Base-by-base conservation (phyloP, 2,329 filamentous ascomycete species). In the Fusarium musae region DNA sequence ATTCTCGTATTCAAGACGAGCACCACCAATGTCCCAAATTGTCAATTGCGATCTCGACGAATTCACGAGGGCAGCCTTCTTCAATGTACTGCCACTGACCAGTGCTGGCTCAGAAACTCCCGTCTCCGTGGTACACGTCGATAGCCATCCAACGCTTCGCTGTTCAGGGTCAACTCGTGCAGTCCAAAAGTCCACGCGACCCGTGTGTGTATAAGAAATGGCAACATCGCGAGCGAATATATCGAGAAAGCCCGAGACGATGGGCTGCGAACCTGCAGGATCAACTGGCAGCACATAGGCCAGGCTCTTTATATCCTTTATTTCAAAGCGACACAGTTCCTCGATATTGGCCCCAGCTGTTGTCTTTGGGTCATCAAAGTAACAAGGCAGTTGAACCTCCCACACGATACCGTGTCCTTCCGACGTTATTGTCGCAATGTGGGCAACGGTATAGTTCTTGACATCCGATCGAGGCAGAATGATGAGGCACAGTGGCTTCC, bases 11-110 rank as follows among this genome's bases (percentile, higher is more conserved):
- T 98, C 95, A 10, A 97, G 87, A 70, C 94, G 92, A 4, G 91
- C 91, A 62, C 92, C 93, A 70, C 92, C 90, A 16, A 94, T 93
- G 78, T 97, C 95, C 96, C 95, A 98, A 56, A 98, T 97, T 0
- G 93, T 97, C 56, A 98, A 84, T 44, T 91, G 90, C 1, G 92
- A 94, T 70, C 92, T 90, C 19, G 88, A 86, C 6, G 89, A 86
- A 79, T 97, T 93, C 39, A 97, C 93, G 26, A 98, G 83, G 8
- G 95, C 95, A 30, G 93, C 93, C 80, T 97, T 97, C 71, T 95
- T 92, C 77, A 95, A 92, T 13, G 92, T 95, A 75, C 93, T 97
- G 19, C 93, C 95, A 78, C 94, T 97, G 16, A 93, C 93, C 34
- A 97, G 86, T 1, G 93, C 91, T 30, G 93, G 93, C 34, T 92